These are phyloP conservation scores for Paecilomyces variotii DNA, from an alignment of 2,329 filamentous ascomycete species.

Conservation along the genomic window DNA sequence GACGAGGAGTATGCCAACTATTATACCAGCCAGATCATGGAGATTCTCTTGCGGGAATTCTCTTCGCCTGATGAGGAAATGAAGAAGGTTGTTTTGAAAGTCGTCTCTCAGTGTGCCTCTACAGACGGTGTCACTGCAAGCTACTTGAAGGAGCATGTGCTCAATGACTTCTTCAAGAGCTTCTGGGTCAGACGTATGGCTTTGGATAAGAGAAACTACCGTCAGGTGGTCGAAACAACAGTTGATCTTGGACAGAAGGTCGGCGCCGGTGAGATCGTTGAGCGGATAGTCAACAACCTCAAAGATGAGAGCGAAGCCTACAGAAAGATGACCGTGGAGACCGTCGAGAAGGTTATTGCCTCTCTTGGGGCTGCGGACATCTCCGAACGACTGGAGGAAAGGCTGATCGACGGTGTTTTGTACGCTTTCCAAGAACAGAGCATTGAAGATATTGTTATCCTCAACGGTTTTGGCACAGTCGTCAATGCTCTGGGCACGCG, in stretches of 20 bases:
- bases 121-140: constrained; percentile 91
- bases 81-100: constrained; percentile 98
- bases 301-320: constrained; percentile 98
- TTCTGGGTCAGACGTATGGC: constrained; percentile 99
- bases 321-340: constrained; percentile 98
- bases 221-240: constrained; percentile 95
- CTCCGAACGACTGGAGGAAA: constrained; percentile 82
- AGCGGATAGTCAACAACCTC: constrained; percentile 86
- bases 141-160: constrained; percentile 90
- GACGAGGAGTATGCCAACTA: constrained; percentile 99
- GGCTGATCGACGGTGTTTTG: constrained; percentile 88
- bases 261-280: constrained; percentile 90
- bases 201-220: constrained; percentile 92
- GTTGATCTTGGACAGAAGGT: constrained; percentile 97
- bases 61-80: constrained; percentile 97
- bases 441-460: constrained; percentile 88
- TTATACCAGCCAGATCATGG: constrained; percentile 98
- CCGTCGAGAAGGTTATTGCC: constrained; percentile 91
- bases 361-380: constrained; percentile 91
- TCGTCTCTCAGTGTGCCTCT: constrained; percentile 88
- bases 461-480: constrained; percentile 96
- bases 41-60: constrained; percentile 92
- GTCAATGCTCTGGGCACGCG: constrained; percentile 89
- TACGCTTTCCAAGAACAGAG: constrained; percentile 97
- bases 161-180: constrained; percentile 96